Percentiles rank a stretch among this genome's conserved stretches.
These are phyloP conservation scores for Tulasnella sp. DNA, from an alignment of 768 basidiomycete genomes.

Conservation along the genomic window DNA sequence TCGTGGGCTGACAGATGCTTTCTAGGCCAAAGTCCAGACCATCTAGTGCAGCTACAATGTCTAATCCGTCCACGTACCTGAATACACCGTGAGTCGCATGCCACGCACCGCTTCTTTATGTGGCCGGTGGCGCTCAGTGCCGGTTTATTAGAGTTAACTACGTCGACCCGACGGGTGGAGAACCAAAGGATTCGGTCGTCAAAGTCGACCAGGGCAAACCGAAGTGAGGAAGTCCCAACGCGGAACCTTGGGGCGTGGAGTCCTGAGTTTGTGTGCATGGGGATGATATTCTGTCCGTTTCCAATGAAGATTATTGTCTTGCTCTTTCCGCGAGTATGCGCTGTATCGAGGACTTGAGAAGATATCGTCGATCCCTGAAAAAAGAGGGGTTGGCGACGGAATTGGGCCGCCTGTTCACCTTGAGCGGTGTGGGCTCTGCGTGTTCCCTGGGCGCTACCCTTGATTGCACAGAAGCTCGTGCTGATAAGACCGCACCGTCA, in stretches of 20 bases:
- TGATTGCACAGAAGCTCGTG: not conserved
- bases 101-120: not conserved
- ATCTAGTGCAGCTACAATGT: not conserved
- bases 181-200: not conserved
- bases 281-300: no score
- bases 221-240: no score
- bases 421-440: no score
- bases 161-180: not conserved
- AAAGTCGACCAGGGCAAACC: no score
- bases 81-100: not conserved
- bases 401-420: no score
- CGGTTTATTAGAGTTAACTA: not conserved
- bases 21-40: not conserved
- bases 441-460: not conserved
- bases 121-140: not conserved
- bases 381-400: no score
- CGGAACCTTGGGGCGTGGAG: no score
- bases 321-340: no score
- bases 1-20: not conserved
- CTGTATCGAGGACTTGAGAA: not conserved
- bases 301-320: no score
- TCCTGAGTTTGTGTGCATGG: no score
- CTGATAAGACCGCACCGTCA: not conserved
- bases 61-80: not conserved
- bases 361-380: no score